Conservation (phyloP, 208 protist species). For the Paratrypanosoma confusum region DNA sequence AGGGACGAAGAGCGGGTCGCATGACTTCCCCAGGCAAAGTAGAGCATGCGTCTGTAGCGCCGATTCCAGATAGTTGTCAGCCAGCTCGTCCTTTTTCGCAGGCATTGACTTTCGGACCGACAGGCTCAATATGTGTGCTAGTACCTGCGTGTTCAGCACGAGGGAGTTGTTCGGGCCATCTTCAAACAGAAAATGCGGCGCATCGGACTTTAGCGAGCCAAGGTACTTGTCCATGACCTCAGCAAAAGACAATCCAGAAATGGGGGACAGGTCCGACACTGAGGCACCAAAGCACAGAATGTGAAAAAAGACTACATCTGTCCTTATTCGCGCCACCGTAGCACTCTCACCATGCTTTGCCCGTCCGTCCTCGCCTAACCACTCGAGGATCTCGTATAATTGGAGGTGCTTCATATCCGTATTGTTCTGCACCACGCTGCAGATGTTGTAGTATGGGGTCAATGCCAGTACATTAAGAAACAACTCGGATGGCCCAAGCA, state of each 20-base stretch:
- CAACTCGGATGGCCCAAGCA: conserved; percentile 58
- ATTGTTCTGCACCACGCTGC: conserved; percentile 37
- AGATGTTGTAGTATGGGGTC: conserved; percentile 60
- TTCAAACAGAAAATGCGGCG: conserved; percentile 19
- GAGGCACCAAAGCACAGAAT: conserved; percentile 48
- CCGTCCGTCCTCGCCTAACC: conserved; percentile 43
- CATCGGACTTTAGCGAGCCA: neutral
- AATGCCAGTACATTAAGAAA: conserved; percentile 57
- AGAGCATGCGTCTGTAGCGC: conserved; percentile 49
- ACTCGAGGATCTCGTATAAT: conserved; percentile 48
- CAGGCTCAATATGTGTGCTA: conserved; percentile 12
- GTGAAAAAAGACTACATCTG: conserved; percentile 61
- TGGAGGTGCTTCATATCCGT: conserved; percentile 45
- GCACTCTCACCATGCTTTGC: conserved; percentile 30
- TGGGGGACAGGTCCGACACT: conserved; percentile 28
- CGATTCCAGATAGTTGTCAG: conserved; percentile 40
- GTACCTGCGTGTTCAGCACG: conserved; percentile 13
- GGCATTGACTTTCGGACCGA: conserved; percentile 2
- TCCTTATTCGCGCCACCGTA: conserved; percentile 34
- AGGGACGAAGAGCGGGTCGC: conserved; percentile 11
- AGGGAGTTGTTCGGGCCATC: conserved; percentile 20
- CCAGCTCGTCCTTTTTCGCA: conserved; percentile 3
- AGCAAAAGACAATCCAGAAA: conserved; percentile 22
- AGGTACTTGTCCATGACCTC: conserved; percentile 43
- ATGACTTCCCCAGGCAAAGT: conserved; percentile 27